Base-by-base conservation (phyloP, 495 filamentous ascomycete species). In the Aspergillus sclerotiicarbonarius region DNA sequence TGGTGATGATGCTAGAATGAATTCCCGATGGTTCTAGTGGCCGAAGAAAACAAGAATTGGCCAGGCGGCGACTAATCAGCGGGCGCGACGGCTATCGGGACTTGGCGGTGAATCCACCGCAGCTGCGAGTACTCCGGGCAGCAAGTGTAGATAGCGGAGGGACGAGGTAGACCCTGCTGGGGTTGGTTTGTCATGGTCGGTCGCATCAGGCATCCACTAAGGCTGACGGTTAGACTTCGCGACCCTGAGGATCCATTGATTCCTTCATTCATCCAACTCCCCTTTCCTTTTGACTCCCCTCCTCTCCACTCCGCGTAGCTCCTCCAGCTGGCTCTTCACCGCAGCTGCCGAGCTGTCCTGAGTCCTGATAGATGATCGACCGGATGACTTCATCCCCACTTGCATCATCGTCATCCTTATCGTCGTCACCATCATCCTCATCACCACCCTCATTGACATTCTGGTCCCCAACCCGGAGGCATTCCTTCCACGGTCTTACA, bases 361-460 rank as follows among this genome's bases (percentile, higher is more conserved):
- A 25, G 2, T 25, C 25, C 25, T 25, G 25, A 25, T 25, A 3
- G 25, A 25, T 25, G 25, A 41, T 41, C 37, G 37, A n/a, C 37
- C 37, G 37, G 12, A 41, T 41, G 37, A 16, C 39, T 47, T 46
- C 53, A 47, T 32, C 53, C 10, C 13, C 39, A n/a, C 39, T 55
- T 15, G 2, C 21, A 9, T 43, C 53, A 20, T 46, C 20, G 2
- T 35, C 15, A 16, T 30, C 3, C 18, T 55, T n/a, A 41, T 33
- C 19, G n/a, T n/a, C n/a, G n/a, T n/a, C n/a, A n/a, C n/a, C n/a
- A 5, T 35, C 15, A 16, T 30, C 3, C 18, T 55, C n/a, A 41
- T 33, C 19, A 25, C 16, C 21, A 16, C 13, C 18, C 19, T 41
- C 32, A 21, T 9, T n/a, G 10, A 15, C 20, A 41, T 41, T 33